Conservation (phyloP, 495 filamentous ascomycete species). For the Chaetomium cochliodes region DNA sequence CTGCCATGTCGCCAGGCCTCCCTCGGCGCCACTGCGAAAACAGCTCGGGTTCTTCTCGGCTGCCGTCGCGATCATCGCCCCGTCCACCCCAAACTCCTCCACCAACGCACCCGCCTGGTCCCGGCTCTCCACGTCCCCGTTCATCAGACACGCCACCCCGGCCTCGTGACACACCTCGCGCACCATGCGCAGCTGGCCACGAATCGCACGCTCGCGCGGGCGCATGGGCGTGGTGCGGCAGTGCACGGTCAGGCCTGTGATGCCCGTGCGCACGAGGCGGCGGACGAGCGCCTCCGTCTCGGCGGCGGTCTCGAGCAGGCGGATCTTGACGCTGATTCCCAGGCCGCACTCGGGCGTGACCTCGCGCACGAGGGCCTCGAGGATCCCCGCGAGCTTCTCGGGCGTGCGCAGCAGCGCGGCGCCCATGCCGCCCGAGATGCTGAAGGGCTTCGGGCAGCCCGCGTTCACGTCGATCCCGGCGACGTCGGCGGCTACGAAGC, state of each 20-base stretch:
- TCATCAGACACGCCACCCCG: constrained; percentile 89
- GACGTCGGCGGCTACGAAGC: constrained; percentile 79
- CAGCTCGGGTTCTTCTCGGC: constrained; percentile 86
- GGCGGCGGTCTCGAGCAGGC: constrained; percentile 73
- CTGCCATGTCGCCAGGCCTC: constrained; percentile 66
- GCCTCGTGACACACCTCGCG: constrained; percentile 70
- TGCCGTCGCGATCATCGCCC: constrained; percentile 92
- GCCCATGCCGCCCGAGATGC: constrained; percentile 88
- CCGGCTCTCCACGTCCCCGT: constrained; percentile 79
- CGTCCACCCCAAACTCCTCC: constrained; percentile 76
- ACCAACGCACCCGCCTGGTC: constrained; percentile 67
- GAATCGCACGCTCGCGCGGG: constrained; percentile 79
- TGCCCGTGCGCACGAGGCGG: constrained; percentile 75
- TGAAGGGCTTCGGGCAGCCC: constrained; percentile 96
- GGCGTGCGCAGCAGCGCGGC: constrained; percentile 82
- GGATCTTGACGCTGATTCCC: constrained; percentile 93
- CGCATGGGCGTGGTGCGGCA: constrained; percentile 96
- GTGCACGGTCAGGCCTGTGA: constrained; percentile 88
- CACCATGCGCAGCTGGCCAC: constrained; percentile 81
- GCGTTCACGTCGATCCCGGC: constrained; percentile 95
- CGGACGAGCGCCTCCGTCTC: constrained; percentile 72
- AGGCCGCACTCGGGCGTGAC: constrained; percentile 74
- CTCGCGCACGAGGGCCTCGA: constrained; percentile 74
- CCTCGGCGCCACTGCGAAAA: constrained; percentile 66
- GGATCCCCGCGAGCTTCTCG: constrained; percentile 75